Base-by-base conservation (phyloP, 345 rosid genomes). In the Anacardium occidentale region DNA sequence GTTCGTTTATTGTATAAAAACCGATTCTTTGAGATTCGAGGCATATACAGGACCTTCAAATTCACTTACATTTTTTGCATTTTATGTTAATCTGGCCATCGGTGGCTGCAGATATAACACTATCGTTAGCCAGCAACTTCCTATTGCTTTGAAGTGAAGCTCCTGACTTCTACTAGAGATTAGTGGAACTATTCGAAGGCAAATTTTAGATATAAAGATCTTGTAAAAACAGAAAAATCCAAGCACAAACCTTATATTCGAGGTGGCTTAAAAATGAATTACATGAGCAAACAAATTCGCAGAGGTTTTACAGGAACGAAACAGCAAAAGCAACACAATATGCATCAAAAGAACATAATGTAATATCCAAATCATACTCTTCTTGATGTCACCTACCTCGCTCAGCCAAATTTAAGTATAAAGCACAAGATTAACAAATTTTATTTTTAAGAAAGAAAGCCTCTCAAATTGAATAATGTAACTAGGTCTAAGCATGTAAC, bases 401-500 rank as follows among this genome's bases (percentile, higher is more conserved):
- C 32, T 62, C 59, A 37, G 63, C 65, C 45, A 62, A 61, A 37
- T 51, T 14, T 0, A 10, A 22, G 29, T 32, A 53, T 24, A 34
- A 42, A 40, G 17, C 54, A 42, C 44, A 44, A 40, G 15, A 55
- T 34, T 8, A 18, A 50, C 4, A 34, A 68, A 55, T 48, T 15
- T 37, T 74, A 68, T 22, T 62, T 47, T 20, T 13, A 45, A 48
- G 25, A 34, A 74, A 47, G 61, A 56, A 44, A 55, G 47, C 70
- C 70, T 26, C 66, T 66, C 69, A 17, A n/a, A 67, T 74, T 59
- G 44, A 68, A 60, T 59, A 4, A 56, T 59, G 20, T 22, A 5
- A 70, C 75, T 34, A 72, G 75, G 58, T 65, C 75, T 20, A 69
- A 32, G 63, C 64, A 56, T 70, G 45, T 47, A 8, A 47, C 47